A percentile compares a stretch with the other conserved stretches of the same genome.
Evolutionary conservation across 2,329 filamentous ascomycete genomes (phyloP).

Genomic region (Tympanopsis confertula): DNA sequence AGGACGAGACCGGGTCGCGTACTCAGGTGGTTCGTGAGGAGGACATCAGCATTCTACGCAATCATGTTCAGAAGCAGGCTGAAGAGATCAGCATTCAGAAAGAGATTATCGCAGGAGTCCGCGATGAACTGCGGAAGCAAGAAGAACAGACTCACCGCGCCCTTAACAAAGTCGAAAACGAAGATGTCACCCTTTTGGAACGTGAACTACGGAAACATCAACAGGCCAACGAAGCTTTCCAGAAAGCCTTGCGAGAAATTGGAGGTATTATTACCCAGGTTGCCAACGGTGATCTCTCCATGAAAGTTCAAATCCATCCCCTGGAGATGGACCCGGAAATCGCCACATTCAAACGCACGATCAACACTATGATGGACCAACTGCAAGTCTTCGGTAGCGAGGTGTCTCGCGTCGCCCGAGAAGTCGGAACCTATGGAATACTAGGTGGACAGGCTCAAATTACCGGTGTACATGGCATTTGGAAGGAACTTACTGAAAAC

Average conservation of each 20-base stretch:
- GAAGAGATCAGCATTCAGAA: conserved; percentile 1
- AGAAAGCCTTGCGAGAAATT: conserved; percentile 59
- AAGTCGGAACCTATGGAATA: conserved; percentile 41
- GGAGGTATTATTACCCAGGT: conserved; percentile 60
- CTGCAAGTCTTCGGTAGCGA: conserved; percentile 40
- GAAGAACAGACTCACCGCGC: neutral
- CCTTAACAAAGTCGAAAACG: neutral
- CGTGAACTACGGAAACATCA: conserved; percentile 40
- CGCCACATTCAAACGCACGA: conserved; percentile 55
- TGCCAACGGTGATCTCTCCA: conserved; percentile 57
- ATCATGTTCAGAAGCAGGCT: conserved; percentile 1
- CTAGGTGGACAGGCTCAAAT: conserved; percentile 40
- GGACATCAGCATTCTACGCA: conserved; percentile 1
- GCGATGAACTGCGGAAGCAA: neutral
- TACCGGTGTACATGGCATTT: conserved; percentile 39
- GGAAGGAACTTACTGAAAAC: conserved; percentile 34
- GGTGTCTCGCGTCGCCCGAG: conserved; percentile 37
- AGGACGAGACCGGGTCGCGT: neutral
- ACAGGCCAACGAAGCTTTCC: conserved; percentile 60
- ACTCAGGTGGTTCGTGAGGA: neutral
- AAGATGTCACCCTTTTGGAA: neutral
- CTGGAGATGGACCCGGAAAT: conserved; percentile 62
- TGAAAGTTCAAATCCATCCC: conserved; percentile 57
- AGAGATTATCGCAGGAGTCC: neutral
- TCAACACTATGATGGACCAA: conserved; percentile 44